phyloP scores from a whole-genome alignment of 2,329 filamentous ascomycete genomes.

The Bimuria novae-zelandiae region DNA sequence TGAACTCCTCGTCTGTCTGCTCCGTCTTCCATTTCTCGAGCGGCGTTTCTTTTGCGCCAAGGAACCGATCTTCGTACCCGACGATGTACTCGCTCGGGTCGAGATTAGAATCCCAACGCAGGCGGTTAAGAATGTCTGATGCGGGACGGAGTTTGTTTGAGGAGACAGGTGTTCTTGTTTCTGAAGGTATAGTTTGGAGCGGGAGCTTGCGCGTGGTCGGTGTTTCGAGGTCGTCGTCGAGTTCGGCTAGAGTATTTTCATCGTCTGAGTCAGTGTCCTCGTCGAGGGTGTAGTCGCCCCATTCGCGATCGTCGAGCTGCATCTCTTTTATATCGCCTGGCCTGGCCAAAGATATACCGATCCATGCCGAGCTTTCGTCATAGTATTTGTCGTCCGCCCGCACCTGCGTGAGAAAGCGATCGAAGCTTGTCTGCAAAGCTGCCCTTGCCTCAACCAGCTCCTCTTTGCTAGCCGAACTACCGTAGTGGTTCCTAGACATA shows the following conservation, averaged over 20 bases:
- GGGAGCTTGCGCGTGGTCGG: conserved; percentile 20
- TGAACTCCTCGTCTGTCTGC: conserved; percentile 61
- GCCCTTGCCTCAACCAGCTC: conserved; percentile 51
- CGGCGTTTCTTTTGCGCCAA: conserved; percentile 53
- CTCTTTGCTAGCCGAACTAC: conserved; percentile 24
- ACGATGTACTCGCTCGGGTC: conserved; percentile 54
- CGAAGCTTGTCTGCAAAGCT: conserved; percentile 47
- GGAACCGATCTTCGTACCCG: conserved; percentile 60
- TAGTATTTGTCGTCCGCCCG: conserved; percentile 43
- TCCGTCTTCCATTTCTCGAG: conserved; percentile 59
- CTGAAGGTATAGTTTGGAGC: conserved; percentile 18
- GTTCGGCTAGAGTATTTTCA: conserved; percentile 31
- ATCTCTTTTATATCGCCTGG: conserved; percentile 46
- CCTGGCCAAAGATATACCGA: conserved; percentile 39
- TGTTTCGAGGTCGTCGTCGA: conserved; percentile 19
- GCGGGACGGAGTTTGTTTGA: conserved; percentile 41
- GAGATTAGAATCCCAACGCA: conserved; percentile 56
- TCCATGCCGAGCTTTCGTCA: conserved; percentile 41
- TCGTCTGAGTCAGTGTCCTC: conserved; percentile 48
- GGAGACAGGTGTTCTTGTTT: conserved; percentile 24
- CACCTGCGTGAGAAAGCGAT: conserved; percentile 43
- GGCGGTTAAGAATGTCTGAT: conserved; percentile 53
- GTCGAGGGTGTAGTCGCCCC: conserved; percentile 54
- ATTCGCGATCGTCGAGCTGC: conserved; percentile 54
- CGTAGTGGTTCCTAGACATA: conserved; percentile 41